Evolutionary conservation across 169 alveolate species (phyloP).

Genomic region (Theileria orientalis): DNA sequence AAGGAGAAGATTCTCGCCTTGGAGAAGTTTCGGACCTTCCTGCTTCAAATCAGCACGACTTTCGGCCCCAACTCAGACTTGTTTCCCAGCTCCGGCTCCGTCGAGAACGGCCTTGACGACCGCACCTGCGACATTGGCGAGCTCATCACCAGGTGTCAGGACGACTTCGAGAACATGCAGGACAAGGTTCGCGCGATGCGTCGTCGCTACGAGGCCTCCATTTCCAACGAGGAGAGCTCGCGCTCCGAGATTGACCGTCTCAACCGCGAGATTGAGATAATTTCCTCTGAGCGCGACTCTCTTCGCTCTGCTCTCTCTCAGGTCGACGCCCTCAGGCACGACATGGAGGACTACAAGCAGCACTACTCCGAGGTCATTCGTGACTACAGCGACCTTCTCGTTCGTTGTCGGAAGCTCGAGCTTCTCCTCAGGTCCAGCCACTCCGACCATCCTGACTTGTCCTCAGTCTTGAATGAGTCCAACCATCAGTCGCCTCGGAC

Average conservation of each 20-base stretch:
- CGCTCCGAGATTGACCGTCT: neutral
- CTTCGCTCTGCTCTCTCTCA: slow-evolving; percentile 11
- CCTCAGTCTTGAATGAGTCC: slow-evolving; percentile 3
- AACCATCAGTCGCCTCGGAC: neutral
- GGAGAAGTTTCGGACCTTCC: slow-evolving; percentile 70
- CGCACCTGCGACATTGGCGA: slow-evolving; percentile 20
- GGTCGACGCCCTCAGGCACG: slow-evolving; percentile 9
- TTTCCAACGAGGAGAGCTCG: neutral
- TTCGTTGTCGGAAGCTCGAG: slow-evolving; percentile 52
- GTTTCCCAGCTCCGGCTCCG: slow-evolving; percentile 1
- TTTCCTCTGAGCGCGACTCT: slow-evolving; percentile 31
- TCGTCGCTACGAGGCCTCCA: slow-evolving; percentile 23
- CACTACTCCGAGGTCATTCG: slow-evolving; percentile 30
- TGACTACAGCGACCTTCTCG: slow-evolving; percentile 32
- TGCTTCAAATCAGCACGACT: slow-evolving; percentile 68
- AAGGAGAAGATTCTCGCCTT: slow-evolving; percentile 67
- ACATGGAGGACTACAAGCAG: slow-evolving; percentile 43
- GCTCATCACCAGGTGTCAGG: slow-evolving; percentile 33
- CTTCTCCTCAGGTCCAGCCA: neutral
- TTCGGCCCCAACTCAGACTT: slow-evolving; percentile 57
- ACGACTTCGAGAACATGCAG: slow-evolving; percentile 30
- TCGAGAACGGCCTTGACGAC: slow-evolving; percentile 13
- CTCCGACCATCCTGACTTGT: neutral
- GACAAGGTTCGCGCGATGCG: slow-evolving; percentile 19
- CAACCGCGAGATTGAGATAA: slow-evolving; percentile 18